Conservation (phyloP, 1,139 yeast species). For the Debaryomycetaceae sp. region DNA sequence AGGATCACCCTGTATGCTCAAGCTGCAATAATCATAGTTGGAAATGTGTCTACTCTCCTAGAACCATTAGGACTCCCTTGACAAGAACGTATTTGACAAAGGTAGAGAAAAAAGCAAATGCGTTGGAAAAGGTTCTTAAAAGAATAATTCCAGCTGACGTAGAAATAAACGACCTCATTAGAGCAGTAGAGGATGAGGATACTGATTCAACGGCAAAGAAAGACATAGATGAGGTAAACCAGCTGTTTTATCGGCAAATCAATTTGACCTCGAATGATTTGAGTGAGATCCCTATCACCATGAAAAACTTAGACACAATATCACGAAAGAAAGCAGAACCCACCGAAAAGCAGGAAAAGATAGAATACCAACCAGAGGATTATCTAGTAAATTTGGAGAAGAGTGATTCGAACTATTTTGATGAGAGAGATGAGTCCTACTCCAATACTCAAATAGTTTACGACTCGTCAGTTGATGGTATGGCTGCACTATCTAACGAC, state of each 20-base stretch:
- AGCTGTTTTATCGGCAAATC: conserved; percentile 12
- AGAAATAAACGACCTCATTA: conserved; percentile 15
- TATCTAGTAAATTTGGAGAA: conserved; percentile 17
- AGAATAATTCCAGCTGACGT: conserved; percentile 18
- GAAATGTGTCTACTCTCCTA: conserved; percentile 26
- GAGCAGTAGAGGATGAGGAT: conserved; percentile 10
- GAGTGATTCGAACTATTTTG: conserved; percentile 17
- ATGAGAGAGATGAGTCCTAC: conserved; percentile 16
- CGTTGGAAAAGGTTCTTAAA: conserved; percentile 13
- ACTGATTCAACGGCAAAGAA: neutral
- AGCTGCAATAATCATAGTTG: conserved; percentile 26
- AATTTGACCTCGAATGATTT: conserved; percentile 16
- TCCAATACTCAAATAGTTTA: conserved; percentile 11
- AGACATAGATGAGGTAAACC: conserved; percentile 7
- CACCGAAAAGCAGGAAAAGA: neutral
- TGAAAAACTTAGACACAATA: conserved; percentile 16
- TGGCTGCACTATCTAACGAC: conserved; percentile 43
- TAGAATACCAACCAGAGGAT: conserved; percentile 19
- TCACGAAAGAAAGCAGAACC: conserved; percentile 12
- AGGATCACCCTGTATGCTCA: conserved; percentile 22
- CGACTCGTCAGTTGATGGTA: conserved; percentile 40
- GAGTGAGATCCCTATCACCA: conserved; percentile 14
- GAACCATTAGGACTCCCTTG: conserved; percentile 23
- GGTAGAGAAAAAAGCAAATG: conserved; percentile 18
- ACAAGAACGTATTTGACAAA: conserved; percentile 25